Evolutionary conservation across 1,139 yeast genomes (phyloP), one percentile per base, ranked within the genome.

Genomic region (Saccharomyces hybrid): DNA sequence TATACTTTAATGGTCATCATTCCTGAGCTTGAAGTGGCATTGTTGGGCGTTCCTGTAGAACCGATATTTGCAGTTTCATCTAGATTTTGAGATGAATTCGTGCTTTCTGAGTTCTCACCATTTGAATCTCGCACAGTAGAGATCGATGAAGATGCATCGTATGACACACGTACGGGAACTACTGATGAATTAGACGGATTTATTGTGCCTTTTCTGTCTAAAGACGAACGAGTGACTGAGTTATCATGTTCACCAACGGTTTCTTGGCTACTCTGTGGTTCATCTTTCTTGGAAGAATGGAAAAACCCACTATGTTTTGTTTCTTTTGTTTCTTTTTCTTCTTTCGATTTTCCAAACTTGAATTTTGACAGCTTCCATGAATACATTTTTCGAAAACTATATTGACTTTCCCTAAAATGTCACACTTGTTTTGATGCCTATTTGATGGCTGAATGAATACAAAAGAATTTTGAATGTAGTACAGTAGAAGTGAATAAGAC

Each of bases 281-380:
- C 44, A 14, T 49, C 47, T 32, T 32, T 32, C 14, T 32, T 32
- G 14, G 38, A 32, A 1, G 38, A 32, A 32, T 32, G 14, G 41
- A 49, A 23, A 47, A 49, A 34, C 41, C 44, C 41, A 49, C 26
- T 49, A 41, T 41, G 47, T 28, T 28, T 47, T 49, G 23, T 20
- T 20, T 20, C 23, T 20, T 20, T 20, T 20, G 23, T 20, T 20
- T 20, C 23, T 20, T 20, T 20, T 20, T 20, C 23, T 20, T 20
- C 23, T 20, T 20, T 20, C 4, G 23, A 20, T 20, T 20, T 20
- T 7, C 51, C 51, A 51, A 65, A 65, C 51, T 59, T 61, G 54
- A 65, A 63, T 55, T 63, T 65, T 13, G 65, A 57, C 56, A 20
- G 23, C 23, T 64, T 64, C 68, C 67, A 65, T 23, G 64, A 61